phyloP scores from a whole-genome alignment of 768 basidiomycete species.

The Galerina marginata region DNA sequence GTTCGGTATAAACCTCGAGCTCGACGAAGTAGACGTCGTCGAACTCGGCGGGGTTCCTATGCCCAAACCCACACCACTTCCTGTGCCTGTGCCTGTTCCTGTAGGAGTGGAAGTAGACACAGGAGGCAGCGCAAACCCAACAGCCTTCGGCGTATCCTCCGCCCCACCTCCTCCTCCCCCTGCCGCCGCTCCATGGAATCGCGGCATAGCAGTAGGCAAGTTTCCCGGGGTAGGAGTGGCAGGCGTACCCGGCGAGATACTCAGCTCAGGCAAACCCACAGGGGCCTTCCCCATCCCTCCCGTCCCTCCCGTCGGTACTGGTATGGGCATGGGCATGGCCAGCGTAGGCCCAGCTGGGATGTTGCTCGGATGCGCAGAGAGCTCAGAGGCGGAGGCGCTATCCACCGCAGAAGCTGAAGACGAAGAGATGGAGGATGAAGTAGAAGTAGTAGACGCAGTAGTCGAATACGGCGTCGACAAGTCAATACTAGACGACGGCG shows the following conservation, averaged over 20 bases:
- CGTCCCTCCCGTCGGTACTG: too few species aligned
- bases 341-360: neutral
- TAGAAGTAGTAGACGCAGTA: neutral
- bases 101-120: too few species aligned
- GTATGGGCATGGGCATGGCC: too few species aligned
- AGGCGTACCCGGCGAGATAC: constrained; percentile 24
- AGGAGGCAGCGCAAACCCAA: constrained; percentile 19
- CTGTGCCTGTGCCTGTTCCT: too few species aligned
- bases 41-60: too few species aligned
- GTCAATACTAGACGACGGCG: constrained; percentile 10
- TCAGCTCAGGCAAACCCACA: constrained; percentile 19
- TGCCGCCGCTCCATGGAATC: neutral
- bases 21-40: neutral
- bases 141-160: constrained; percentile 23
- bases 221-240: constrained; percentile 29
- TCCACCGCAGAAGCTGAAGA: too few species aligned
- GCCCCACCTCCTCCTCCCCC: neutral
- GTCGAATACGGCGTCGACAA: constrained; percentile 4
- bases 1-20: constrained; percentile 22
- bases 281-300: too few species aligned
- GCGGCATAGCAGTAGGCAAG: constrained; percentile 23
- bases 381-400: too few species aligned
- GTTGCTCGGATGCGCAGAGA: neutral
- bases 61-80: too few species aligned
- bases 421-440: too few species aligned